phyloP scores from a whole-genome alignment of 768 basidiomycete species.

The Boletellus ananiceps region DNA sequence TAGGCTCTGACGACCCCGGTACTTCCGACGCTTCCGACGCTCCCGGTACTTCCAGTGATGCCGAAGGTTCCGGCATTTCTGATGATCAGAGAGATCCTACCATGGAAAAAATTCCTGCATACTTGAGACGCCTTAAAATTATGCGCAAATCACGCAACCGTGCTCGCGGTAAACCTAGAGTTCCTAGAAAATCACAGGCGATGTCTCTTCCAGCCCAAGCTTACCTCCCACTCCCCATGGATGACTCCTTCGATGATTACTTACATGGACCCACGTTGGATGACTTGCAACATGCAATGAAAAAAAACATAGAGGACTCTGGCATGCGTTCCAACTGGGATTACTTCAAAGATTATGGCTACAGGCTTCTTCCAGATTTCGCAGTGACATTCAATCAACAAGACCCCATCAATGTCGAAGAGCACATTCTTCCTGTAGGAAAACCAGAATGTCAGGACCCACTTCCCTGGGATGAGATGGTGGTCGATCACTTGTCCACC shows the following conservation, averaged over 20 bases:
- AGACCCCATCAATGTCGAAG: background rate
- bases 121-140: background rate
- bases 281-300: background rate
- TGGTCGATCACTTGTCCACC: background rate
- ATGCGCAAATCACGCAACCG: background rate
- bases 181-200: background rate
- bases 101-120: background rate
- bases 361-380: slow-evolving; percentile 1
- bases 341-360: slow-evolving; percentile 7
- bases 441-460: background rate
- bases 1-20: too few species aligned
- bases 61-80: background rate
- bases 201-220: background rate
- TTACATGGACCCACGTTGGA: slow-evolving; percentile 1
- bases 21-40: too few species aligned
- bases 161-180: background rate
- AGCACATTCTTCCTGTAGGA: slow-evolving; percentile 2
- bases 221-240: background rate
- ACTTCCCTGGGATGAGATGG: background rate
- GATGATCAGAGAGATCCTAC: background rate
- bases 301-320: background rate
- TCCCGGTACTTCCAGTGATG: background rate
- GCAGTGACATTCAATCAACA: slow-evolving; percentile 1
- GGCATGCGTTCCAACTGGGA: background rate
- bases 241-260: slow-evolving; percentile 1